These are phyloP conservation scores for Endocarpon pusillum DNA, from an alignment of 495 filamentous ascomycete genomes.

Conservation along the genomic window DNA sequence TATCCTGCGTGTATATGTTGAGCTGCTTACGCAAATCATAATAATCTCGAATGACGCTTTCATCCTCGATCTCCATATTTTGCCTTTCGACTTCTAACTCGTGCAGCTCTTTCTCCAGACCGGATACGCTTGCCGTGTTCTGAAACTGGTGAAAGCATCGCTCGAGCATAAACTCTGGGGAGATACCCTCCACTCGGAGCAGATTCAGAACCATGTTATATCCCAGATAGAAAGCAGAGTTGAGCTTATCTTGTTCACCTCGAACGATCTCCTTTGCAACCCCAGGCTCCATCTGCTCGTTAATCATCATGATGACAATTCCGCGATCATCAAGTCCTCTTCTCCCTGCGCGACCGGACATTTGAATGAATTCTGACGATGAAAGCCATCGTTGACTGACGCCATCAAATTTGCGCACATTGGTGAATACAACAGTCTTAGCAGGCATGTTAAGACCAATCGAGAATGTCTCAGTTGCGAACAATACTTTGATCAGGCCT, in stretches of 20 bases:
- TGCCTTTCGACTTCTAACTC: conserved; percentile 55
- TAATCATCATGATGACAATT: conserved; percentile 99
- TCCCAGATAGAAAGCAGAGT: conserved; percentile 94
- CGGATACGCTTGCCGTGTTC: conserved; percentile 68
- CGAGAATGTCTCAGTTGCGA: conserved; percentile 96
- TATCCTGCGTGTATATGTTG: conserved; percentile 63
- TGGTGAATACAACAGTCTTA: conserved; percentile 96
- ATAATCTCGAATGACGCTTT: conserved; percentile 78
- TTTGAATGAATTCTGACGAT: conserved; percentile 93
- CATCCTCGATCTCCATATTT: conserved; percentile 62
- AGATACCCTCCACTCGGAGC: conserved; percentile 88
- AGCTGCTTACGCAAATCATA: conserved; percentile 73
- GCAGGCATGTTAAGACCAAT: conserved; percentile 98
- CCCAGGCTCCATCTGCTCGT: conserved; percentile 89
- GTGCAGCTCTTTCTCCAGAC: conserved; percentile 61
- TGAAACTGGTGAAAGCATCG: conserved; percentile 97
- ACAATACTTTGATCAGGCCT: conserved; percentile 90
- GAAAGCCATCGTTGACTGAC: conserved; percentile 67
- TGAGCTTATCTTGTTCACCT: conserved; percentile 87
- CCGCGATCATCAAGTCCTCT: conserved; percentile 93
- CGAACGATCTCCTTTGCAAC: conserved; percentile 86
- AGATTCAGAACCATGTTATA: conserved; percentile 99
- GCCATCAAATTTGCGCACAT: conserved; percentile 87
- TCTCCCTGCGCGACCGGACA: conserved; percentile 92
- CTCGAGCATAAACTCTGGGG: conserved; percentile 92